These are phyloP conservation scores for Talaromyces rugulosus DNA, from an alignment of 2,329 filamentous ascomycete species.

Conservation along the genomic window DNA sequence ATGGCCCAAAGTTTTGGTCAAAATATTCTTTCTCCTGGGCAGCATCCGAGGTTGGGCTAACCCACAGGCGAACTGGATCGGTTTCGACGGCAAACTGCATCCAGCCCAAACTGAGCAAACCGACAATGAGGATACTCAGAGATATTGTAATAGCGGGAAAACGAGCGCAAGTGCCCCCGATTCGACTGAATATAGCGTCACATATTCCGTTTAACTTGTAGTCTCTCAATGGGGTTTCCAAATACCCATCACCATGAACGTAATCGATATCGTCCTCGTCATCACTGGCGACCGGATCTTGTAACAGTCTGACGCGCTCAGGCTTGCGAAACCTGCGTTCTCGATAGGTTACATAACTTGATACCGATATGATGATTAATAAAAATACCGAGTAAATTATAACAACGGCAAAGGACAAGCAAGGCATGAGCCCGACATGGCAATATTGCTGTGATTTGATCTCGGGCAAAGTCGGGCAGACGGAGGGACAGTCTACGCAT, in stretches of 20 bases:
- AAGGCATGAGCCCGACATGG: conserved; percentile 81
- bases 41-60: conserved; percentile 87
- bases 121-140: conserved; percentile 69
- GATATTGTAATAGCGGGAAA: conserved; percentile 82
- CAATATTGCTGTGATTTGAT: conserved; percentile 69
- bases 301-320: conserved; percentile 79
- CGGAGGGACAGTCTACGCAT: conserved; percentile 84
- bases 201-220: conserved; percentile 83
- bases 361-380: conserved; percentile 61
- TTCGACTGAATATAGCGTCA: conserved; percentile 71
- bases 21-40: conserved; percentile 94
- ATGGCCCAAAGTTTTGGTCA: conserved; percentile 87
- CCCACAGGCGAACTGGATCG: conserved; percentile 89
- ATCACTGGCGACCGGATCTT: conserved; percentile 78
- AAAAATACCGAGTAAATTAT: conserved; percentile 77
- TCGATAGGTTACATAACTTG: conserved; percentile 71
- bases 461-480: conserved; percentile 77
- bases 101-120: conserved; percentile 80
- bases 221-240: conserved; percentile 71
- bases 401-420: conserved; percentile 88
- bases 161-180: conserved; percentile 75
- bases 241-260: conserved; percentile 68
- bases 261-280: conserved; percentile 92
- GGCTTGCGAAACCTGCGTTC: conserved; percentile 70
- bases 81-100: conserved; percentile 82